These are phyloP conservation scores for Ceratocystis ficicola DNA, from an alignment of 2,329 filamentous ascomycete species.

Conservation along the genomic window DNA sequence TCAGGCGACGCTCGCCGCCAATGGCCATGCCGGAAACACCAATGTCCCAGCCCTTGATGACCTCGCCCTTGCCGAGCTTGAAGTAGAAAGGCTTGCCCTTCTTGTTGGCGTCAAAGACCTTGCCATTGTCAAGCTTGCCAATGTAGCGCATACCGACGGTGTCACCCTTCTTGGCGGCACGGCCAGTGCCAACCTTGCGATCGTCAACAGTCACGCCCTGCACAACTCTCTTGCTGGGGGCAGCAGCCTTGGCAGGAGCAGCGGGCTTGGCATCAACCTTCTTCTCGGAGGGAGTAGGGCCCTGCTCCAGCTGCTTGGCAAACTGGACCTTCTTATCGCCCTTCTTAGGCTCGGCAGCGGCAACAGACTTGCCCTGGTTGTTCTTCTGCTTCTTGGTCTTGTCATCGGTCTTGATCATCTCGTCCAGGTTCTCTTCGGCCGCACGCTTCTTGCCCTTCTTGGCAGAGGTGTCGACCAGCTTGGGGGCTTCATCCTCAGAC, in stretches of 20 bases:
- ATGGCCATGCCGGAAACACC: conserved; percentile 85
- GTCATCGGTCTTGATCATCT: conserved; percentile 62
- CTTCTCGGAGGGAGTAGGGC: conserved; percentile 59
- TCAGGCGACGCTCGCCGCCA: conserved; percentile 85
- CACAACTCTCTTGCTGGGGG: conserved; percentile 62
- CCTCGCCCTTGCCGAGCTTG: conserved; percentile 86
- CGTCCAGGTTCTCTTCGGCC: conserved; percentile 70
- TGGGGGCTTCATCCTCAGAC: conserved; percentile 59
- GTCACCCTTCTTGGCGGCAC: conserved; percentile 78
- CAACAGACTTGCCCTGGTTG: conserved; percentile 81
- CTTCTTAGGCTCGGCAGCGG: conserved; percentile 47
- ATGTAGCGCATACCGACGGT: conserved; percentile 93
- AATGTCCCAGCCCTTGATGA: conserved; percentile 98
- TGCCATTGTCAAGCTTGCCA: conserved; percentile 87
- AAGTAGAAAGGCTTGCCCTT: conserved; percentile 96
- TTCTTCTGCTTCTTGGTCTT: conserved; percentile 97
- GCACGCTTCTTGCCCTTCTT: conserved; percentile 86
- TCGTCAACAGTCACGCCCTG: conserved; percentile 89
- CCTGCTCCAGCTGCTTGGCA: conserved; percentile 96
- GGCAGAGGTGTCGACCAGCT: conserved; percentile 43
- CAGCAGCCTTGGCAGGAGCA: conserved; percentile 27
- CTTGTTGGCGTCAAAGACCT: conserved; percentile 98
- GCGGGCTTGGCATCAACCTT: conserved; percentile 34
- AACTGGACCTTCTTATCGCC: conserved; percentile 95
- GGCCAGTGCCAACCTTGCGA: conserved; percentile 79